Base-by-base conservation (phyloP, 2,329 filamentous ascomycete species). In the Fusarium goolgardi region DNA sequence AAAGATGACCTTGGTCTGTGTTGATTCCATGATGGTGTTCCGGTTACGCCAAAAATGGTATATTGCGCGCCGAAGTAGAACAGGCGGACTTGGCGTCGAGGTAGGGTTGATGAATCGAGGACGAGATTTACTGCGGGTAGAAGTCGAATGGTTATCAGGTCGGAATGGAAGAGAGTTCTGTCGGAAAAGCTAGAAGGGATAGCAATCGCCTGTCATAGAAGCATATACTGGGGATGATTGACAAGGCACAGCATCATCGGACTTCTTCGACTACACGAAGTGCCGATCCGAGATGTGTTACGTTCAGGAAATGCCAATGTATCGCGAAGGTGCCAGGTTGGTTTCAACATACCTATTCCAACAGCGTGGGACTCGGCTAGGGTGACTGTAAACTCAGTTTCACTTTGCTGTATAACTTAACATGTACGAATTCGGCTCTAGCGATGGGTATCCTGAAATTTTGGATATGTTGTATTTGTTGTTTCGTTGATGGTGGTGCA, bases 291-390 rank as follows among this genome's bases (percentile, higher is more conserved):
- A 75, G 66, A 11, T 75, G 58, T 1, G 80, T 81, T 15, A 81
- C 78, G 44, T 71, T 74, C 41, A 83, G 72, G 58, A 79, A 84
- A 46, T 82, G 76, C 63, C 82, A 80, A 53, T 82, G 78, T 0
- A 77, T 77, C 3, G 78, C 75, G 21, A 82, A 63, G 4, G 80
- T 76, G 65, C 82, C 77, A 1, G 77, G 73, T 41, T n/a, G n/a
- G n/a, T n/a, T n/a, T n/a, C n/a, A n/a, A 21, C 27, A 23, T 55
- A 65, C 63, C 66, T 57, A 53, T 70, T 44, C 63, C 63, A 4
- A 71, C 55, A n/a, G 63, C 62, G 18, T 68, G 68, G 11, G 60
- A 16, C 43, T 69, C 44, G 8, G 59, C 40, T 18, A 68, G 63
- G 63, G 15, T 59, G 29, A 58, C 63, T 6, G 66, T 46, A 12